Evolutionary conservation across 2,329 filamentous ascomycete genomes (phyloP), one percentile per base, ranked within the genome.

Genomic region (Arthroderma sp.): DNA sequence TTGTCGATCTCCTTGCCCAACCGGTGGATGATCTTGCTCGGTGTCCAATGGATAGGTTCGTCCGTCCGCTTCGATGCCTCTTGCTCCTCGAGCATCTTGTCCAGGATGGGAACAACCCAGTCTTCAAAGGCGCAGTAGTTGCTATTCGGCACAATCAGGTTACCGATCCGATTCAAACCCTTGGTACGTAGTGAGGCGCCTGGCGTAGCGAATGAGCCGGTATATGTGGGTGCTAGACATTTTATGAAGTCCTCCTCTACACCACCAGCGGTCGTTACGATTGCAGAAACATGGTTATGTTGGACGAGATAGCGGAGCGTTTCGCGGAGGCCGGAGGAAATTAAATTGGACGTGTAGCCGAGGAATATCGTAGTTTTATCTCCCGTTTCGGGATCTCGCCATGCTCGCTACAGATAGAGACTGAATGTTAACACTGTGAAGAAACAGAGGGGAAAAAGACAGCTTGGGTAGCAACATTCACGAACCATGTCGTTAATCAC

Each of bases 171-270:
- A 66, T 98, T 98, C 58, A 96, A 76, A 6, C 91, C 91, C 61
- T 86, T 83, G 50, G 79, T 75, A 34, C 91, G 84, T 22, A 98
- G 74, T 1, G 78, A 76, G 6, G 83, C 81, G 9, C 91, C 91
- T 1, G 75, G 68, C 0, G 85, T 80, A 42, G 74, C 77, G 66
- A 96, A 98, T 1, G 84, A 81, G 38, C 86, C 86, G 59, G 96
- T 79, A 64, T 95, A 98, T 0, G 91, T 98, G 43, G 86, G 82
- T 7, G 83, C 91, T 2, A 98, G 79, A 57, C 91, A 98, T 69
- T 98, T 98, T 74, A 98, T 98, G 47, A 98, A 80, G 65, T 98
- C 91, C 63, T 98, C 91, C 65, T 98, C 91, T 43, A 98, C 78
- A 41, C 91, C 91, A 38, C 91, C 91, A 0, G 91, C 91, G 0